Evolutionary conservation across 1,139 yeast species (phyloP), one percentile per base, ranked within the genome.

Genomic region (Pichia sp.): DNA sequence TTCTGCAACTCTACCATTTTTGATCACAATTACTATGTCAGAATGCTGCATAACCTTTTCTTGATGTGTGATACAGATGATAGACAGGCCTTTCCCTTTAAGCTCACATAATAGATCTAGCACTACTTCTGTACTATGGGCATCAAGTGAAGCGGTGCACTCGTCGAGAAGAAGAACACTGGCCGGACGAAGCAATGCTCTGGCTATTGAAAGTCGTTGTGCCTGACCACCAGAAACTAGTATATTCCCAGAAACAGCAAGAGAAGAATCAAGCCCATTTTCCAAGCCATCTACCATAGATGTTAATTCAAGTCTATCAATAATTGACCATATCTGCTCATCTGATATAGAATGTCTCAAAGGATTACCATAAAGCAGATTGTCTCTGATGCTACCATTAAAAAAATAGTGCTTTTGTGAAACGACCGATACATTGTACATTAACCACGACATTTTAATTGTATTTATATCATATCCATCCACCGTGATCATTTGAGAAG

Each of bases 191-290:
- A 88, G 61, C 24, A 89, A 60, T 0, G 95, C 91, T 58, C 96
- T 77, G 0, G 89, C 92, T 58, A 89, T 82, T 0, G 91, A 80
- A 17, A 89, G 68, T 57, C 96, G 72, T 67, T 89, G 96, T 7
- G 85, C 77, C 67, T 89, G 96, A 3, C 96, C 96, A 46, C 92
- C 89, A 3, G 95, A 87, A 41, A 87, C 68, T 53, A 81, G 64
- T 1, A 80, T 71, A 42, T 73, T 75, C 4, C 66, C 63, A 8
- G 65, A 56, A 20, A 80, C 78, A 10, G 88, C 89, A 33, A 88
- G 74, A 31, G 70, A 67, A 0, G 93, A 77, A 45, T 81, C 74
- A 14, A 87, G 61, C 0, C 87, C 87, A 7, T 77, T 72, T 0
- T 89, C 84, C 40, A 86, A 70, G 0, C 75, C 65, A 2, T 68